Evolutionary conservation across 2,329 filamentous ascomycete genomes (phyloP), one percentile per base, ranked within the genome.

Genomic region (Aspergillus sp.): DNA sequence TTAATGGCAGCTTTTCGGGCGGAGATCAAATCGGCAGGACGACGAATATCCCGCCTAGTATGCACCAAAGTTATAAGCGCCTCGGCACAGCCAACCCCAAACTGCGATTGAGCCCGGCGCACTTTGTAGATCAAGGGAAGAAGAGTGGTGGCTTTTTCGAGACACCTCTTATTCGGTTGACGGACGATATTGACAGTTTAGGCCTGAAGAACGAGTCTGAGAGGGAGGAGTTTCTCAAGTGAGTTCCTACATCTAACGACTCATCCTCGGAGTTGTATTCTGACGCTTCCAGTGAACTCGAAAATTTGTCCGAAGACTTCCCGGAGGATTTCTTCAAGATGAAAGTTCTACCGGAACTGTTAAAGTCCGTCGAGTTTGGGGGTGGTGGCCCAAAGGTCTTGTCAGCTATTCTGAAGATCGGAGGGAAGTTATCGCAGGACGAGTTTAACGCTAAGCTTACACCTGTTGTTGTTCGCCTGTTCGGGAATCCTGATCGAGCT

Each of bases 311-410:
- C 0, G 91, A 97, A 64, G 93, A 99, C 73, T 97, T 98, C 60
- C 95, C 95, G 0, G 93, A 97, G 70, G 95, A 98, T 58, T 99
- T 96, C 74, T 96, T 98, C 81, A 96, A 96, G 71, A 90, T 96
- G 83, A 99, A 98, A 70, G 87, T 99, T 3, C 81, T 99, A 8
- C 95, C 95, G 0, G 95, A 99, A 71, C 80, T 99, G 30, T 82
- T 99, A n/a, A 99, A 98, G 71, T 96, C 93, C 0, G 92, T 98
- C n/a, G 95, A 99, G 69, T 99, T 97, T 73, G 95, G 95, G 7
- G 95, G 93, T 11, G 95, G 95, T 26, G 95, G 95, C 0, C 90
- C 93, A 0, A 96, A 96, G 69, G 93, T 96, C 0, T 90, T 99
- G 58, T 79, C 83, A 1, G 87, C 96, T 1, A 90, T 96, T 41